Evolutionary conservation across 2,329 filamentous ascomycete species (phyloP).

Genomic region (Pseudogymnoascus sp.): DNA sequence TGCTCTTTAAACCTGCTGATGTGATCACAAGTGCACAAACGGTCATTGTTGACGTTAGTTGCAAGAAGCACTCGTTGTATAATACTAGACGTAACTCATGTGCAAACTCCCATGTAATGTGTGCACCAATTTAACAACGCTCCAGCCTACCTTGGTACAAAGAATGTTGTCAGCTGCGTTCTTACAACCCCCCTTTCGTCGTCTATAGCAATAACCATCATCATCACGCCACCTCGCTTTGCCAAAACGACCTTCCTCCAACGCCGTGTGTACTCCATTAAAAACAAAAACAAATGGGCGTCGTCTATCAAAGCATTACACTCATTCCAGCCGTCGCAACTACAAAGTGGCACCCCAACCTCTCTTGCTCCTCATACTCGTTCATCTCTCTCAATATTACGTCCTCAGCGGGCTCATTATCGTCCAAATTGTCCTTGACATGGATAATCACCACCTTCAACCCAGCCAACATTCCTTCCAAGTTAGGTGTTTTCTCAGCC

Average conservation of each 20-base stretch:
- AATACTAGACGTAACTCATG: background rate
- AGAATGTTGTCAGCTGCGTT: background rate
- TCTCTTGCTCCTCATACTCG: constrained; percentile 46
- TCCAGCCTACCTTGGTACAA: background rate
- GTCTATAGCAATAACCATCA: background rate
- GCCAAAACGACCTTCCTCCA: background rate
- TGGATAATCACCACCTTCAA: constrained; percentile 85
- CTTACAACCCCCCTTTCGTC: background rate
- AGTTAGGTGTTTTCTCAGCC: constrained; percentile 5
- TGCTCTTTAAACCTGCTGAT: too few relatives aligned
- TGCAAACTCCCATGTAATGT: background rate
- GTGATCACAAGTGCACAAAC: background rate
- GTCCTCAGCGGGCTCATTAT: constrained; percentile 58
- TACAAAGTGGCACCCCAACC: constrained; percentile 73
- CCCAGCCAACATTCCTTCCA: constrained; percentile 46
- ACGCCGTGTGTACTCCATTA: background rate
- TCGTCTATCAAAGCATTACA: constrained; percentile 22
- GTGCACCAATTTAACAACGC: background rate
- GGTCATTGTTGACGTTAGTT: background rate
- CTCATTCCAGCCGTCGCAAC: constrained; percentile 60
- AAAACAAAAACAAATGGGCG: background rate
- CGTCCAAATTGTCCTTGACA: constrained; percentile 76
- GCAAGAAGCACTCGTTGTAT: background rate
- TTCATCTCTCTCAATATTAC: constrained; percentile 63
- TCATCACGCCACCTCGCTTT: background rate